Evolutionary conservation across 495 filamentous ascomycete species (phyloP), one percentile per base, ranked within the genome.

Genomic region (Cercophora newfieldiana): DNA sequence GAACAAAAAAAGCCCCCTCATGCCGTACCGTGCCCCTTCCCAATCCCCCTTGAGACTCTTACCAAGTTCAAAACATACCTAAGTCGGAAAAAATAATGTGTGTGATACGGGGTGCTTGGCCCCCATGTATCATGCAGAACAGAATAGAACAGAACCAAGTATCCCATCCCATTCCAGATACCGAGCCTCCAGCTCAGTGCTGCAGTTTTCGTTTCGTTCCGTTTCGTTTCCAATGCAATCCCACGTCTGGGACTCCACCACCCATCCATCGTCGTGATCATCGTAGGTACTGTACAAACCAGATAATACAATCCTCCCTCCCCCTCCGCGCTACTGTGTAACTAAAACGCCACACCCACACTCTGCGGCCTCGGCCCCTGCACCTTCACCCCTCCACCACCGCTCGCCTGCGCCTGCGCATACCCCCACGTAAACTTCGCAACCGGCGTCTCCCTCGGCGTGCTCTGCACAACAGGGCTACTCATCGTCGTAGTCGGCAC

Each of bases 401-500:
- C 1, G 24, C 54, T 28, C 18, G 65, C 63, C 29, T 63, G 63
- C 18, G 67, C 68, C 64, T 73, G 68, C 18, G 72, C 75, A 69
- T 78, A 77, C 18, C 68, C 68, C 64, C 73, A 69, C 18, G 72
- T 75, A 69, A 79, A 77, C 16, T 67, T 73, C 7, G 65, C 60
- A 18, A 73, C 70, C 0, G 75, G 66, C 29, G 71, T 72, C 10
- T 62, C 64, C 28, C 74, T 73, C 1, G 67, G 74, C 68, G 73
- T 76, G 60, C 64, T 73, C 54, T 77, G 72, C 19, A 77, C 75
- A 3, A 71, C 64, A n/a, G 78, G 72, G 28, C 69, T 77, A 60
- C 74, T 81, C 71, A 78, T 74, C 26, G 74, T 79, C 1, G 80
- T 81, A 28, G 80, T 79, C 21, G 77, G 66, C 2, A 77, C 78